These are phyloP conservation scores for Sporormia fimetaria DNA, from an alignment of 495 filamentous ascomycete species.

Conservation along the genomic window DNA sequence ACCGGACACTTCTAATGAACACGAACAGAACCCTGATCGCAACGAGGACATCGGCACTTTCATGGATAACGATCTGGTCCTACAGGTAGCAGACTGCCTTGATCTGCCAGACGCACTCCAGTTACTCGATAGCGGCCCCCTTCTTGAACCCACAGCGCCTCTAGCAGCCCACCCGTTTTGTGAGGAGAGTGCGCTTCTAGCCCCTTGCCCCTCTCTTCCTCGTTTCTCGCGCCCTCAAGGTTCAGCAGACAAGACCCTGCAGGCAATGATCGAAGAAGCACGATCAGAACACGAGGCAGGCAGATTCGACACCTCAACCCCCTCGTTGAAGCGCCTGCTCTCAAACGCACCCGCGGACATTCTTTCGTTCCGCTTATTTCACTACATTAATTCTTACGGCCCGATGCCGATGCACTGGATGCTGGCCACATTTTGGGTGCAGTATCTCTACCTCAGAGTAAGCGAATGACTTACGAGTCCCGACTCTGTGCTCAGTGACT, in stretches of 20 bases:
- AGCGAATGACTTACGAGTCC: no score
- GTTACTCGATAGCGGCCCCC: no score
- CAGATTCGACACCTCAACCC: background rate
- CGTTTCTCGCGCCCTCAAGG: background rate
- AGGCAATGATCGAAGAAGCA: conserved; percentile 1
- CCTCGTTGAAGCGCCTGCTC: background rate
- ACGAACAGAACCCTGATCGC: no score
- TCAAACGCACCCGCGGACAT: background rate
- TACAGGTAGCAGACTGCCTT: no score
- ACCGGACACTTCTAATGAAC: no score
- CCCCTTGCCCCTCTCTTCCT: conserved; percentile 1
- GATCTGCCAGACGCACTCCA: no score
- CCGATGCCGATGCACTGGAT: background rate
- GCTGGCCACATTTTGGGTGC: conserved; percentile 1
- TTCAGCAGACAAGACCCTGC: background rate
- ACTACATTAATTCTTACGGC: conserved; percentile 2
- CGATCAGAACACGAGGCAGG: background rate
- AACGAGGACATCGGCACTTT: no score
- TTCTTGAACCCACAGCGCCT: no score
- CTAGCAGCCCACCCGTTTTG: background rate
- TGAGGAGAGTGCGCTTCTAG: background rate
- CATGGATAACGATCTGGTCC: no score
- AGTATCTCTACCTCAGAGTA: conserved; percentile 4
- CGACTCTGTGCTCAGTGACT: no score
- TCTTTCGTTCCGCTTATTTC: background rate